Conservation (phyloP, 2,329 filamentous ascomycete species). For the Fusarium sp. region DNA sequence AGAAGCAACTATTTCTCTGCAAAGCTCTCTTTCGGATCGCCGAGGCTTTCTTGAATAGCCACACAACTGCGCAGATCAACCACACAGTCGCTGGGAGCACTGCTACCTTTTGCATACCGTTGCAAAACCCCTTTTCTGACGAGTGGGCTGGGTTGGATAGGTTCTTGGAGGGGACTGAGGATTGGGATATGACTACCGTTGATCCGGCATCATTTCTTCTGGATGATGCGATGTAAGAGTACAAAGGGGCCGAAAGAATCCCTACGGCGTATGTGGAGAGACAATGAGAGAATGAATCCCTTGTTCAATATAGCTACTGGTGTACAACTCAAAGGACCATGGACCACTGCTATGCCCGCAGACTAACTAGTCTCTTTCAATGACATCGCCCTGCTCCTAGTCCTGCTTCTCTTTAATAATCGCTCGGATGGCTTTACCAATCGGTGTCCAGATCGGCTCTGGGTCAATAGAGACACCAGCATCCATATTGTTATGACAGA, state of each 20-base stretch:
- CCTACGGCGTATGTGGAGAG: too few species aligned
- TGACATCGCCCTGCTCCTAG: background rate
- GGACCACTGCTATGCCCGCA: too few species aligned
- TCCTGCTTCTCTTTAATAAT: background rate
- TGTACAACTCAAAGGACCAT: too few species aligned
- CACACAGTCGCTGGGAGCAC: background rate
- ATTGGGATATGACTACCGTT: background rate
- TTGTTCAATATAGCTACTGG: too few species aligned
- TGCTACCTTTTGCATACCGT: background rate
- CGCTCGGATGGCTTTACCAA: background rate
- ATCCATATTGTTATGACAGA: slow-evolving; percentile 12
- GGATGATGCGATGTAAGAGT: background rate
- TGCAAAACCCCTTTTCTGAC: background rate
- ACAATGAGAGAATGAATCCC: too few species aligned
- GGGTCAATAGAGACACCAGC: background rate
- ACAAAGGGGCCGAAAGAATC: too few species aligned
- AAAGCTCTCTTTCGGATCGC: background rate
- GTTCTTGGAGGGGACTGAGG: background rate
- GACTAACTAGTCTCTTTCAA: background rate
- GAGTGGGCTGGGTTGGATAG: background rate
- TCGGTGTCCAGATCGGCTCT: background rate
- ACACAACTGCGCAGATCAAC: background rate
- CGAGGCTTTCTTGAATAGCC: background rate
- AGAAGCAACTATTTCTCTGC: background rate
- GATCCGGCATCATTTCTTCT: background rate